Percentiles rank a stretch among this genome's conserved stretches.
These are phyloP conservation scores for Nannochloropsis salina DNA, from an alignment of 108 stramenopile genomes.

Conservation along the genomic window DNA sequence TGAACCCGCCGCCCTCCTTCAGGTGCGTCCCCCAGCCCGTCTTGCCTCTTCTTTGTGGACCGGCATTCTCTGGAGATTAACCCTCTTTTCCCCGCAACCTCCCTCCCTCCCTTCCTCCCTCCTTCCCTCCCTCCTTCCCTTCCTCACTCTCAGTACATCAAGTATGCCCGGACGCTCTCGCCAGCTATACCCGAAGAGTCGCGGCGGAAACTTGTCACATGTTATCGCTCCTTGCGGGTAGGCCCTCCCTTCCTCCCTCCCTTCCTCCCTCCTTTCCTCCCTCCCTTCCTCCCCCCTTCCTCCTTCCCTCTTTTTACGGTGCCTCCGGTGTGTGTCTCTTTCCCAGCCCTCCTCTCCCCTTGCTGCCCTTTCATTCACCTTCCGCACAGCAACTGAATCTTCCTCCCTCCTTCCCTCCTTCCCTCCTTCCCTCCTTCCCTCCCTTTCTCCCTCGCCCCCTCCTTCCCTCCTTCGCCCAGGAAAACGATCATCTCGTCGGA, in stretches of 20 bases:
- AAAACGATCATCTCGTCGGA: conserved; percentile 5
- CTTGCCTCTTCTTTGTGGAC: too few relatives aligned
- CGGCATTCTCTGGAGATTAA: conserved; percentile 45
- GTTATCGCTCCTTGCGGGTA: not conserved
- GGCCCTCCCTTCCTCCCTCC: conserved; percentile 1
- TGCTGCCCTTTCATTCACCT: too few relatives aligned
- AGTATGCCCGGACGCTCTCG: conserved; percentile 66
- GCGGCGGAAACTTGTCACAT: not conserved
- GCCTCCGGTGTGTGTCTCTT: not conserved
- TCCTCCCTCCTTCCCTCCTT: too few relatives aligned
- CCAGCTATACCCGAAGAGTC: not conserved
- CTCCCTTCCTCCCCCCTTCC: too few relatives aligned
- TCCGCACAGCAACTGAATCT: too few relatives aligned
- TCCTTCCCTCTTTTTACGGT: not conserved
- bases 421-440: conserved; percentile 4
- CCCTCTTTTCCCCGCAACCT: conserved; percentile 69
- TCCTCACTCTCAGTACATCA: conserved; percentile 87
- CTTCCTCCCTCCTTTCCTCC: too few relatives aligned
- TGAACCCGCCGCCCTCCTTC: not conserved
- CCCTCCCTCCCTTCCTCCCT: not conserved
- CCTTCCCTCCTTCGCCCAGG: too few relatives aligned
- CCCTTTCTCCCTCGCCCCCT: not conserved
- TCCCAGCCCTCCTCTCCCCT: not conserved
- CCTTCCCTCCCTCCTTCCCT: not conserved
- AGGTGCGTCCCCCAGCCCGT: not conserved